These are phyloP conservation scores for Myxozyma monticola DNA, from an alignment of 805 yeast species.

Conservation along the genomic window DNA sequence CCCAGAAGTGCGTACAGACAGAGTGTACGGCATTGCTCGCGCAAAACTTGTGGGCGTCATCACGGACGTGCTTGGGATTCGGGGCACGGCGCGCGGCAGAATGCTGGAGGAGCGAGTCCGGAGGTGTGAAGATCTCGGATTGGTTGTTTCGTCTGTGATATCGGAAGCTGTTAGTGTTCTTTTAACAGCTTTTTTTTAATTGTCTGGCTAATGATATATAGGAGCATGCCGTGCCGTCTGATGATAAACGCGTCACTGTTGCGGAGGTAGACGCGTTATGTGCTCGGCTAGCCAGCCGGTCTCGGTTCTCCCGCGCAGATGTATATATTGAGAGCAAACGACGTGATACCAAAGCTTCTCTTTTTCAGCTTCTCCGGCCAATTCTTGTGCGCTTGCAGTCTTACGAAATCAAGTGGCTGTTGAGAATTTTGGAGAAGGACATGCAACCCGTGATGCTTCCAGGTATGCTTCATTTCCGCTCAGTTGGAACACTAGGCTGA, in stretches of 20 bases:
- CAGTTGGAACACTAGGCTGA: neutral
- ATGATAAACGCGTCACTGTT: neutral
- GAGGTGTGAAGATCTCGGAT: slow-evolving; percentile 9
- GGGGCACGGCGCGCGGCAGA: slow-evolving; percentile 4
- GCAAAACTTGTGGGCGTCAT: neutral
- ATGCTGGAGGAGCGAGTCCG: neutral
- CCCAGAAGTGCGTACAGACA: slow-evolving; percentile 16
- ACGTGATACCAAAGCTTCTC: neutral
- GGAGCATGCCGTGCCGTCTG: neutral
- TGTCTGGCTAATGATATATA: neutral
- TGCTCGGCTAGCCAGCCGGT: slow-evolving; percentile 2
- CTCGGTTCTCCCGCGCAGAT: slow-evolving; percentile 7
- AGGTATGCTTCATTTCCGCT: neutral
- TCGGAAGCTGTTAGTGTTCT: slow-evolving; percentile 1
- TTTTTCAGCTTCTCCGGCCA: slow-evolving; percentile 3
- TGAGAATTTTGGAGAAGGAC: slow-evolving; percentile 13
- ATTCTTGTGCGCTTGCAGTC: slow-evolving; percentile 6
- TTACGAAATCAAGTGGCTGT: slow-evolving; percentile 20
- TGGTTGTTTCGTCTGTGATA: slow-evolving; percentile 1
- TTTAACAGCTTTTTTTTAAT: neutral
- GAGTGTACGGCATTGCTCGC: slow-evolving; percentile 1
- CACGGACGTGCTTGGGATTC: neutral
- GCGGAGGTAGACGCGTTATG: slow-evolving; percentile 7
- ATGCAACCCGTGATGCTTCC: slow-evolving; percentile 16
- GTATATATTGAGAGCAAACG: neutral